phyloP scores from a whole-genome alignment of 176 grass and related monocot genomes.

The Poa annua region DNA sequence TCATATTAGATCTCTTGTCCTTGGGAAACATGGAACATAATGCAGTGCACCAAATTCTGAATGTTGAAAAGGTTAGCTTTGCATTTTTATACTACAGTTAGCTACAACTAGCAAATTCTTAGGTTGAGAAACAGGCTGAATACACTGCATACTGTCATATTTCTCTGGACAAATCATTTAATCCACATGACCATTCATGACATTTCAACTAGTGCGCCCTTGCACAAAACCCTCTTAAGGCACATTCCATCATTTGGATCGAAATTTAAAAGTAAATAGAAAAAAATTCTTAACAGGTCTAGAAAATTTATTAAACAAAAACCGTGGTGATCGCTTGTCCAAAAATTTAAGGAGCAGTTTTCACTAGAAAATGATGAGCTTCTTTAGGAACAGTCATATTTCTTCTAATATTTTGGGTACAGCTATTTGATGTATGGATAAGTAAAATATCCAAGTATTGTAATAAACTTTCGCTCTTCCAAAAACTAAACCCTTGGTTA shows the following conservation, averaged over 20 bases:
- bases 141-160: neutral
- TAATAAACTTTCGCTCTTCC: slow-evolving; percentile 4
- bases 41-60: neutral
- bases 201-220: neutral
- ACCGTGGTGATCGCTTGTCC: neutral
- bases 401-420: too few relatives aligned
- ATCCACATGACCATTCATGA: neutral
- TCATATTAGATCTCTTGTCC: slow-evolving; percentile 18
- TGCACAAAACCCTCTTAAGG: slow-evolving; percentile 14
- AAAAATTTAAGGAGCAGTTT: neutral
- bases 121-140: neutral
- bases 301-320: neutral
- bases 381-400: too few relatives aligned
- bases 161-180: slow-evolving; percentile 19
- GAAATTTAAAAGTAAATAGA: neutral
- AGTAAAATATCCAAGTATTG: too few relatives aligned
- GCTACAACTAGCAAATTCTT: neutral
- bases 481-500: neutral
- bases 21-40: slow-evolving; percentile 7
- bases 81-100: neutral
- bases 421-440: too few relatives aligned
- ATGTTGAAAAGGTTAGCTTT: neutral
- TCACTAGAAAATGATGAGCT: neutral
- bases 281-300: neutral
- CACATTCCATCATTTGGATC: neutral